A percentile compares a stretch with the other conserved stretches of the same genome.
Conservation (phyloP, 192 early-diverging fungal genomes). For the Mortierella hygrophila region DNA sequence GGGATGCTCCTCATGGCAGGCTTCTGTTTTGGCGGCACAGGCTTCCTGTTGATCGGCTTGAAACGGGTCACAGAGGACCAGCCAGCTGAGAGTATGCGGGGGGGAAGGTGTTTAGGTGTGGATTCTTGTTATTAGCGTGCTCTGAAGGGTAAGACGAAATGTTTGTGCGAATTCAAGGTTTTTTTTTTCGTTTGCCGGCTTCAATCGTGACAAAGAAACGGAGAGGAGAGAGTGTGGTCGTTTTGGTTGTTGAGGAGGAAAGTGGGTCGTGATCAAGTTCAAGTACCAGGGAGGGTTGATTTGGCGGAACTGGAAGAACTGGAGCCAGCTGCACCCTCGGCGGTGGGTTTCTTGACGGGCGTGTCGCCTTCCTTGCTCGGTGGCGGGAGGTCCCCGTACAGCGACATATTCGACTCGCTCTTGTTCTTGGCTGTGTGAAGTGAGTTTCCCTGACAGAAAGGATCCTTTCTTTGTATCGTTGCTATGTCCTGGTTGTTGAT, state of each 20-base stretch:
- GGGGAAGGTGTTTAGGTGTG: background rate
- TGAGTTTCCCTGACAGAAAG: background rate
- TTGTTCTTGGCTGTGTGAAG: background rate
- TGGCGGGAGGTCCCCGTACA: slow-evolving; percentile 61
- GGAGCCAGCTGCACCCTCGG: background rate
- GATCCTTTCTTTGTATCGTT: no score
- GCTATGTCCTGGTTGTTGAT: background rate
- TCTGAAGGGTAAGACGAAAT: background rate
- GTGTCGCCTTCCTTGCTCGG: slow-evolving; percentile 31
- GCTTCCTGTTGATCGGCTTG: slow-evolving; percentile 64
- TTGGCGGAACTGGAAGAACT: slow-evolving; percentile 17
- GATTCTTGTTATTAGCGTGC: slow-evolving; percentile 20
- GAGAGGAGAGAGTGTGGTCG: background rate
- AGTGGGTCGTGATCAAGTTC: background rate
- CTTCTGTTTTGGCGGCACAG: slow-evolving; percentile 63
- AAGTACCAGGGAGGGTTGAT: slow-evolving; percentile 46
- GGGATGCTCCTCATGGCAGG: slow-evolving; percentile 38
- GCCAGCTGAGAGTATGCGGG: slow-evolving; percentile 28
- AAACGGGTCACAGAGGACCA: slow-evolving; percentile 58
- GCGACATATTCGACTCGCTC: slow-evolving; percentile 34
- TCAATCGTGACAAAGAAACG: background rate
- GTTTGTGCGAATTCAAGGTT: background rate
- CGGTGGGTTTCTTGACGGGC: background rate
- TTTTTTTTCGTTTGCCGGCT: background rate
- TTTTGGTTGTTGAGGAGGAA: background rate